Evolutionary conservation across 2,329 filamentous ascomycete species (phyloP).

Genomic region (Alternaria angustiovoidea): DNA sequence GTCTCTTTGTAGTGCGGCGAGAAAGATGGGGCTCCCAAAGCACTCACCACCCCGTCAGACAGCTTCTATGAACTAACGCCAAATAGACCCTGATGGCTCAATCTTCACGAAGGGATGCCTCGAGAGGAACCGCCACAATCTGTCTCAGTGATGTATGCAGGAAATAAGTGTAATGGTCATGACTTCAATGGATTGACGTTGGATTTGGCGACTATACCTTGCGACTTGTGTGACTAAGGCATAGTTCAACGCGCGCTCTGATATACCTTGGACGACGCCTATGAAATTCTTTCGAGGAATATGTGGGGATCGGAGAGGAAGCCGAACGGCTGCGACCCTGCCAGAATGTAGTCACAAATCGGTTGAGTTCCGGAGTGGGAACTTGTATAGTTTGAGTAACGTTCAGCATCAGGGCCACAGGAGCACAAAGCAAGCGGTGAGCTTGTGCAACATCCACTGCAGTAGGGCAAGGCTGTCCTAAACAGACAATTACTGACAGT

Average conservation of each 20-base stretch:
- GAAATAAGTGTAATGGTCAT: not conserved
- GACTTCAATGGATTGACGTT: slow-evolving; percentile 16
- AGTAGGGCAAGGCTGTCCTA: slow-evolving; percentile 1
- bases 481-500: not conserved
- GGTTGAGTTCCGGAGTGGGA: slow-evolving; percentile 27
- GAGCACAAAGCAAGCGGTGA: slow-evolving; percentile 36
- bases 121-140: not conserved
- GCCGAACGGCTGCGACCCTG: not conserved
- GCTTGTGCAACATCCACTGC: slow-evolving; percentile 27
- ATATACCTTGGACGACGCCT: slow-evolving; percentile 8
- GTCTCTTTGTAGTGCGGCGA: slow-evolving; percentile 14
- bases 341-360: slow-evolving; percentile 29
- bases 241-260: slow-evolving; percentile 10
- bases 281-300: not conserved
- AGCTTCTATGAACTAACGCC: slow-evolving; percentile 19
- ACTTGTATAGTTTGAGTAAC: slow-evolving; percentile 27
- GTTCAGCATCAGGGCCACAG: slow-evolving; percentile 19
- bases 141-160: not conserved
- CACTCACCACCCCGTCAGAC: slow-evolving; percentile 3
- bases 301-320: not conserved
- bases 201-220: slow-evolving; percentile 28
- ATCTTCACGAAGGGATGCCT: not conserved
- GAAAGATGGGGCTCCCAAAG: slow-evolving; percentile 6
- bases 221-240: slow-evolving; percentile 27
- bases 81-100: not conserved